Conservation (phyloP, 2,329 filamentous ascomycete species). For the Myriangium duriaei region DNA sequence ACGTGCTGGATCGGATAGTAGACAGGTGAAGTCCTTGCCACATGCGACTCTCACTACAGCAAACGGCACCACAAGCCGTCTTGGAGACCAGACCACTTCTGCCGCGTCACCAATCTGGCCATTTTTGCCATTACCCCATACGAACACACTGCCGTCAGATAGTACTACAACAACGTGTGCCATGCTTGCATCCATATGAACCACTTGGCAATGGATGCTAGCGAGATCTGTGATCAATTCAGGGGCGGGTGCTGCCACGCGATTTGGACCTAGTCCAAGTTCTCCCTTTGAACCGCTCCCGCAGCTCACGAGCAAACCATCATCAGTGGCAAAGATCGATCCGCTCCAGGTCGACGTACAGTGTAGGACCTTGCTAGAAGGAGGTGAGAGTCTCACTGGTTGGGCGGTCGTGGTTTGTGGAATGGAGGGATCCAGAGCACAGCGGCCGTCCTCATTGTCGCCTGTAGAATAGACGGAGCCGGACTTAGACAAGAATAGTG, state of each 20-base stretch:
- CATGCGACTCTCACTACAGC: slow-evolving; percentile 56
- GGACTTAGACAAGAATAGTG: slow-evolving; percentile 51
- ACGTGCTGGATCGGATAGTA: slow-evolving; percentile 43
- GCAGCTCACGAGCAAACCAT: slow-evolving; percentile 46
- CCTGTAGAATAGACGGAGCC: slow-evolving; percentile 56
- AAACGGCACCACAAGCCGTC: slow-evolving; percentile 51
- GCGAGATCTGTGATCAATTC: slow-evolving; percentile 50
- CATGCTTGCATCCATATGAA: slow-evolving; percentile 60
- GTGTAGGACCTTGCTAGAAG: slow-evolving; percentile 21
- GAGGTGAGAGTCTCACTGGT: neutral
- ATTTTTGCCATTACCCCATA: slow-evolving; percentile 81
- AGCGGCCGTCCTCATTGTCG: slow-evolving; percentile 39
- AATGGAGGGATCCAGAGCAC: slow-evolving; percentile 18
- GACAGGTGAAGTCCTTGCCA: slow-evolving; percentile 73
- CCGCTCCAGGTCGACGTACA: slow-evolving; percentile 71
- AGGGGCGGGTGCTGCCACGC: slow-evolving; percentile 22
- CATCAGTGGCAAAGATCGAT: slow-evolving; percentile 47
- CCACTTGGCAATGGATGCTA: slow-evolving; percentile 43
- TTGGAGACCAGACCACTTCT: slow-evolving; percentile 45
- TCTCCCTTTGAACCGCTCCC: slow-evolving; percentile 61
- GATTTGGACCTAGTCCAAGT: slow-evolving; percentile 46
- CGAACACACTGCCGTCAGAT: slow-evolving; percentile 63
- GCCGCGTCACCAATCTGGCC: slow-evolving; percentile 60
- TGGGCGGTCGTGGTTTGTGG: neutral
- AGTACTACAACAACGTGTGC: slow-evolving; percentile 65